phyloP scores from a whole-genome alignment of 768 basidiomycete species.

The Sarcodon sp. region DNA sequence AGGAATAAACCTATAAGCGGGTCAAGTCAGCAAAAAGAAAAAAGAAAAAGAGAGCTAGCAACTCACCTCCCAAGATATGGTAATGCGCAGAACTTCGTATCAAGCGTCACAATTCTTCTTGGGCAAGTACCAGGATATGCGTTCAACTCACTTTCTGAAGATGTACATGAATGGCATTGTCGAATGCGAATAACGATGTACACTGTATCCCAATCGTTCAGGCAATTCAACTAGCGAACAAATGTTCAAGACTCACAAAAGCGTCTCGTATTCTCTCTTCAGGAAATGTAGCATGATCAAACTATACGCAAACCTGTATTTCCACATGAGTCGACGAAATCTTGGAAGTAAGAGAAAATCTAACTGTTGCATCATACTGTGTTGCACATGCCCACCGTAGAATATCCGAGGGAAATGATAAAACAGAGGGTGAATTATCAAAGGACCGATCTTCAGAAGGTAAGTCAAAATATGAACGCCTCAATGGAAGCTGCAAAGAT shows the following conservation, averaged over 20 bases:
- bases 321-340: constrained; percentile 2
- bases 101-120: too few relatives aligned
- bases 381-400: constrained; percentile 58
- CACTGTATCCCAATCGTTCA: constrained; percentile 25
- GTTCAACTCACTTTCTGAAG: constrained; percentile 71
- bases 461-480: too few relatives aligned
- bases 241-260: constrained; percentile 47
- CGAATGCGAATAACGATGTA: constrained; percentile 91
- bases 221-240: not conserved
- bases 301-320: constrained; percentile 47
- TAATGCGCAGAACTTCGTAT: too few relatives aligned
- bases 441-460: constrained; percentile 59
- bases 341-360: constrained; percentile 6
- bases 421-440: constrained; percentile 80
- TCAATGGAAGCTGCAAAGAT: constrained; percentile 14
- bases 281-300: constrained; percentile 79
- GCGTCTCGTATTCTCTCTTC: constrained; percentile 78
- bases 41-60: too few relatives aligned
- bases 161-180: constrained; percentile 86
- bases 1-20: constrained; percentile 71
- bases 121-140: constrained; percentile 14
- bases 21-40: too few relatives aligned
- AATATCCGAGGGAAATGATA: constrained; percentile 60
- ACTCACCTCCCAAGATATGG: constrained; percentile 27
- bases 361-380: constrained; percentile 70